Base-by-base conservation (phyloP, 768 basidiomycete species). In the Termitomyces sp. region DNA sequence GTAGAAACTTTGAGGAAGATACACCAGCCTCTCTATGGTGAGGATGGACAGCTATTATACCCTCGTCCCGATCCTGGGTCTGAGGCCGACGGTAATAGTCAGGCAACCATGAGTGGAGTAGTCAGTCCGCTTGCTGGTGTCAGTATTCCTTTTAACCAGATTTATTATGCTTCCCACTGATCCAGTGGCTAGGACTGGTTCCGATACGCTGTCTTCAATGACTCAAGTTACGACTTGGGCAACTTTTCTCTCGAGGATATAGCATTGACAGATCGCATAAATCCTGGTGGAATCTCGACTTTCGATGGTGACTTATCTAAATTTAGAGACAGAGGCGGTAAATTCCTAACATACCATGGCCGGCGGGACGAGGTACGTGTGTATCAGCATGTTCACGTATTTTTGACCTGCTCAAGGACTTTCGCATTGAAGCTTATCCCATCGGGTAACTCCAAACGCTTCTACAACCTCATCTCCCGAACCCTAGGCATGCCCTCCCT, bases 271-370 rank as follows among this genome's bases (percentile, higher is more conserved):
- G 46, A 60, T 14, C 34, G 20, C 10, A 46, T 60, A 20, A 56
- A 60, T 18, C 60, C 60, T 18, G 54, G 54, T 16, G 49, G 49
- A 34, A 51, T 51, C 1, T 48, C 54, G 1, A 60, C 54, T 18
- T 60, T 55, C 36, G 27, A 46, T 24, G 59, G 59, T 5, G 49
- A 56, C 27, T n/a, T 60, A 10, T 55, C 54, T 18, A 20, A 14
- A 2, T 60, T 60, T 44, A 60, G 49, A 7, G 22, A 52, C 30
- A 22, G 59, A 10, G 59, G 59, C 2, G 59, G 59, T 14, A 60
- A 60, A 39, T 60, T 60, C 27, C 24, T 60, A 20, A 51, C 59
- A 13, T 60, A 60, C 37, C 59, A 60, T 32, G 54, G 59, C 10
- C 58, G 53, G 27, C 48, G 48, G 27, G 56, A 57, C 24, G 36